Evolutionary conservation across 106 monocot genomes (phyloP).

Genomic region (Dioscorea dumetorum): DNA sequence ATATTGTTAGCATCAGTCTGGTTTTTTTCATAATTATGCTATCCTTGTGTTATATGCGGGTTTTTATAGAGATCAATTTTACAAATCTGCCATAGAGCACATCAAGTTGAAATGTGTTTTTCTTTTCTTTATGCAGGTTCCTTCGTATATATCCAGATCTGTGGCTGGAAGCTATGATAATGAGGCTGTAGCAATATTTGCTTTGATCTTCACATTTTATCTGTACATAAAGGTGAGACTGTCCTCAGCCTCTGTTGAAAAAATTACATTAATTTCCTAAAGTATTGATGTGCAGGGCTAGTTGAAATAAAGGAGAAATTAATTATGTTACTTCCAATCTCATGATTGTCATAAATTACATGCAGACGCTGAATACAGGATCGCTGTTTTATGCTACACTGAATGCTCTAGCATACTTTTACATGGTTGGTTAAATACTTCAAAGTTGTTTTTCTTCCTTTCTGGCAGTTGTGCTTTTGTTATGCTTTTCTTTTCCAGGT

Average conservation of each 20-base stretch:
- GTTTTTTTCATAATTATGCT: too few relatives aligned
- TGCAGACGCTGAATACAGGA: conserved; percentile 97
- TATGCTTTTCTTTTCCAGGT: conserved; percentile 40
- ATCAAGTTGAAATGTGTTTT: background rate
- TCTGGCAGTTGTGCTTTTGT: background rate
- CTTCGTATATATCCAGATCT: conserved; percentile 96
- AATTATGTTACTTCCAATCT: background rate
- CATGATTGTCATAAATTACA: background rate
- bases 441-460: background rate
- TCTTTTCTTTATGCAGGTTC: conserved; percentile 43
- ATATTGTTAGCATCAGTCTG: too few relatives aligned
- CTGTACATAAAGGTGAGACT: conserved; percentile 83
- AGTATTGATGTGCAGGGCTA: too few relatives aligned
- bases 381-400: conserved; percentile 95
- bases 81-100: too few relatives aligned
- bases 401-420: conserved; percentile 93
- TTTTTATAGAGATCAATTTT: too few relatives aligned
- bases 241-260: background rate
- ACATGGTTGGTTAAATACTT: conserved; percentile 63
- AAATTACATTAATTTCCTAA: too few relatives aligned
- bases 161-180: conserved; percentile 99
- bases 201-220: conserved; percentile 94
- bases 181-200: conserved; percentile 99
- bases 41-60: too few relatives aligned
- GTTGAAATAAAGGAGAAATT: too few relatives aligned